Evolutionary conservation across 2,329 filamentous ascomycete genomes (phyloP).

Genomic region (Sporothrix pallida): DNA sequence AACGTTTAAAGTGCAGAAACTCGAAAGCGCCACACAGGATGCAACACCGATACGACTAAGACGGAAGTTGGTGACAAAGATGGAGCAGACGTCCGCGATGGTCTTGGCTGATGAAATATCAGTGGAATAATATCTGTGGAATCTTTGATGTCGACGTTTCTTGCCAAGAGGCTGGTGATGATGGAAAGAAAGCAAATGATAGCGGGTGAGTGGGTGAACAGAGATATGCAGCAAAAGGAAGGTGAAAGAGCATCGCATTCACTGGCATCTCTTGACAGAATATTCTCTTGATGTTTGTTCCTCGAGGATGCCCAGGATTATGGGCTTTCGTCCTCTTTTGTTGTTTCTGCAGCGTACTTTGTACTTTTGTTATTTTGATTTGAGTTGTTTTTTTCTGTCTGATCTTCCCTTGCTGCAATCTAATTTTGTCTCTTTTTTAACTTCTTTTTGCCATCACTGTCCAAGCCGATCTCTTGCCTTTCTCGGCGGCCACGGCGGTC

Average conservation of each 20-base stretch:
- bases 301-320: no score
- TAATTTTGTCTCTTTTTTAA: no score
- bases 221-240: no score
- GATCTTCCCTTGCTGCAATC: no score
- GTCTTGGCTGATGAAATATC: not conserved
- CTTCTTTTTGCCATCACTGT: no score
- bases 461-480: not conserved
- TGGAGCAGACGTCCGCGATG: not conserved
- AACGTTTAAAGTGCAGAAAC: not conserved
- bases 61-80: not conserved
- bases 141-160: not conserved
- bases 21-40: not conserved
- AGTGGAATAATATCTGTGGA: not conserved
- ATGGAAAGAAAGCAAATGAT: not conserved
- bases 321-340: no score
- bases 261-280: not conserved
- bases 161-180: conserved; percentile 6
- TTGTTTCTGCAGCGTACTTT: no score
- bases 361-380: no score
- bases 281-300: not conserved
- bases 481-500: not conserved
- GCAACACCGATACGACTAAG: conserved; percentile 2
- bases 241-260: no score
- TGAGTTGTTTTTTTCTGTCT: no score
- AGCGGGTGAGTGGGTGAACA: not conserved